Evolutionary conservation across 768 basidiomycete species (phyloP), one percentile per base, ranked within the genome.

Genomic region (Collybia sordida): DNA sequence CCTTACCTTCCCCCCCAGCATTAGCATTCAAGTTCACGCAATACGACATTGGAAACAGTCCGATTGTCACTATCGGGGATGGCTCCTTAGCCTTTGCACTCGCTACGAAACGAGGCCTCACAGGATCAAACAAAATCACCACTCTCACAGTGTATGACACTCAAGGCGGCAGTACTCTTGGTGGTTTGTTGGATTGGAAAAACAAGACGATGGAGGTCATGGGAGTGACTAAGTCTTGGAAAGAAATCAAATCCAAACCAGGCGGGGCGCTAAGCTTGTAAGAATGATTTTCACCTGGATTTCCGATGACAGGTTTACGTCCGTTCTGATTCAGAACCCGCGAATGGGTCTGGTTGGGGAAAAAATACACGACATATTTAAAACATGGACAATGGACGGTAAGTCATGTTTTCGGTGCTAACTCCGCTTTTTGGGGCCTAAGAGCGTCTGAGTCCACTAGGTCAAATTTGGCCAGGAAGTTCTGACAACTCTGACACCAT

Each of bases 311-410:
- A 42, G 7, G 4, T 11, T 17, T 17, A 39, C 15, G 18, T 17
- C 12, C 27, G 6, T 24, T 25, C 18, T 6, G 6, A 7, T 24
- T 14, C 14, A 42, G 41, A 21, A 40, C 38, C 28, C 45, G 21
- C 24, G 55, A 59, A 44, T 59, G 58, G 58, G 49, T 49, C 18
- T 59, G 58, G 58, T 21, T 47, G 14, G 50, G 50, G 15, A 51
- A 27, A 15, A 57, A 45, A 43, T 59, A 57, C 18, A 35, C 43
- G 22, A 47, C 38, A n/a, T 52, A 21, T 22, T 31, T 24, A 12
- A 47, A 48, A 7, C 43, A 51, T 15, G 7, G 55, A 4, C 36
- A 40, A 14, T 59, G 58, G 55, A 59, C 43, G 50, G 55, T 59
- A 24, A 54, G 52, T 8, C 22, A 40, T 18, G 21, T 43, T 42